Base-by-base conservation (phyloP, 352 stramenopile genomes). In the Pythium insidiosum region DNA sequence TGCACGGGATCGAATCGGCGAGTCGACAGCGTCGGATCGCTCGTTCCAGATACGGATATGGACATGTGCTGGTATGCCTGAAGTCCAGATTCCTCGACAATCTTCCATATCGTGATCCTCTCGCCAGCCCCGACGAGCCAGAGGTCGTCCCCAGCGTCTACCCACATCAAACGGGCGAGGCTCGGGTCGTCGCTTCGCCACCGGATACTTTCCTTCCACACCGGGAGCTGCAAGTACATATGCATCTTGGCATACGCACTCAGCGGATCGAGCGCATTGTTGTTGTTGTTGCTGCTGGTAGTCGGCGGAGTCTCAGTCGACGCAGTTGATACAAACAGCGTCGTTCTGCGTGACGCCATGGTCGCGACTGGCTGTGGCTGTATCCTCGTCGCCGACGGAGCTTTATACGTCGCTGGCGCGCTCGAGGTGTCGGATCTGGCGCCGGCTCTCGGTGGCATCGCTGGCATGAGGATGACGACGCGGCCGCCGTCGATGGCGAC, bases 41-140 rank as follows among this genome's bases (percentile, higher is more conserved):
- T n/a, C n/a, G n/a, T n/a, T n/a, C n/a, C n/a, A n/a, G n/a, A n/a
- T n/a, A n/a, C 28, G 0, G 44, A 53, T 9, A 94, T 81, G 54
- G 64, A 83, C 9, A 75, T 68, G 50, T 91, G 80, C 24, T 88
- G 49, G 52, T 90, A 90, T 37, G 53, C 53, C 42, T 90, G 63
- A 19, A 84, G 65, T 20, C 83, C 81, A 0, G 74, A 69, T 42
- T 94, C 81, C 34, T 91, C 68, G 10, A 89, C 71, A 7, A 94
- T 28, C 50, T 89, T 91, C 78, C 79, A 94, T 31, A 88, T 69
- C 16, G 73, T 81, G 33, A 94, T 45, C 47, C 81, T 80, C 37
- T 84, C 71, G 6, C 74, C 81, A 2, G 58, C 73, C 23, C 72
- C 81, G 10, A 82, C 39, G 28, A 91, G 50, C n/a, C 82, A 58